phyloP scores from a whole-genome alignment of 2,329 filamentous ascomycete genomes.

The Annulohypoxylon truncatum region DNA sequence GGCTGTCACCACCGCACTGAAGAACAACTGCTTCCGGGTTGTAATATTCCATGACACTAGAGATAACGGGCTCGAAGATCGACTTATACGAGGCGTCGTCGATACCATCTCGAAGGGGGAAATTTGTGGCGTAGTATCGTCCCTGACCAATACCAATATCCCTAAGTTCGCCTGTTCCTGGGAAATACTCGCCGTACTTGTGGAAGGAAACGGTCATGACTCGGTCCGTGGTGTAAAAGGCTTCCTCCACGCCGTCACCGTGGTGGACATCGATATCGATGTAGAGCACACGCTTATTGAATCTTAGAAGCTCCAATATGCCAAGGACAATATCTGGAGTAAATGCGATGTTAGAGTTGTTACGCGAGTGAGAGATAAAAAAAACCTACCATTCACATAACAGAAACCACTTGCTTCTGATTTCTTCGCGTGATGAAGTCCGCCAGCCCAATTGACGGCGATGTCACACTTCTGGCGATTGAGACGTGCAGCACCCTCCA shows the following conservation, averaged over 20 bases:
- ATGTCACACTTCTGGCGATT: slow-evolving; percentile 95
- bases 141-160: slow-evolving; percentile 89
- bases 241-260: slow-evolving; percentile 91
- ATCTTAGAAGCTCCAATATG: slow-evolving; percentile 89
- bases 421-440: slow-evolving; percentile 97
- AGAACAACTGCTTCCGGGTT: slow-evolving; percentile 92
- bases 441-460: slow-evolving; percentile 97
- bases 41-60: slow-evolving; percentile 87
- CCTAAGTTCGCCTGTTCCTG: slow-evolving; percentile 87
- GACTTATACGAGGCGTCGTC: slow-evolving; percentile 89
- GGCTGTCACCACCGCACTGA: slow-evolving; percentile 94
- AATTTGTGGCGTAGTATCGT: slow-evolving; percentile 91
- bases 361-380: not conserved
- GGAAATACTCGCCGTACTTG: slow-evolving; percentile 97
- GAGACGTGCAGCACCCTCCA: slow-evolving; percentile 91
- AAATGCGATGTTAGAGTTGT: slow-evolving; percentile 56
- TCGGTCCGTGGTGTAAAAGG: slow-evolving; percentile 91
- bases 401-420: slow-evolving; percentile 96
- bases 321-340: slow-evolving; percentile 92
- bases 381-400: slow-evolving; percentile 87
- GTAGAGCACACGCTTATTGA: slow-evolving; percentile 95
- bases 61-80: slow-evolving; percentile 91
- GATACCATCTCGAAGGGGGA: slow-evolving; percentile 91
- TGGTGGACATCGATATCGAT: slow-evolving; percentile 97
- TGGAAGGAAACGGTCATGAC: slow-evolving; percentile 96